A percentile compares a stretch with the other conserved stretches of the same genome.
Evolutionary conservation across 495 filamentous ascomycete species (phyloP).

Genomic region (Tuber umbilicatum): DNA sequence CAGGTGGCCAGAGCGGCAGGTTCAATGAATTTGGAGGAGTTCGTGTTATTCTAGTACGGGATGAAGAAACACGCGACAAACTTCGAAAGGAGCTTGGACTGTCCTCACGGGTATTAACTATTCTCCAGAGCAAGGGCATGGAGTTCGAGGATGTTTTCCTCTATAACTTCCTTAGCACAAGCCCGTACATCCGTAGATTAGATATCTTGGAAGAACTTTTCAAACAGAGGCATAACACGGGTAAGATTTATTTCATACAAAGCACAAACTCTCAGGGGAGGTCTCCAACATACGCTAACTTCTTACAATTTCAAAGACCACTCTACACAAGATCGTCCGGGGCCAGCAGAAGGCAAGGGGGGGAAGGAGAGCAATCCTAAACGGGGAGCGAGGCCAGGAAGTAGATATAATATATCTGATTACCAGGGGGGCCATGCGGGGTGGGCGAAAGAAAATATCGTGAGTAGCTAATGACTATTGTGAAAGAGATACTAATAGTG

Average conservation of each 20-base stretch:
- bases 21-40: constrained; percentile 45
- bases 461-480: not conserved
- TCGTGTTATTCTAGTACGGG: constrained; percentile 47
- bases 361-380: no score
- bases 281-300: constrained; percentile 6
- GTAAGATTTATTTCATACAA: not conserved
- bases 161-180: constrained; percentile 28
- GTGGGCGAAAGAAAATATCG: constrained; percentile 9
- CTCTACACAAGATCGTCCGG: no score
- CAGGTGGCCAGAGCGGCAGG: not conserved
- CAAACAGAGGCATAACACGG: not conserved
- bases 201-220: constrained; percentile 7
- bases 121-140: constrained; percentile 49
- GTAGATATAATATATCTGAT: not conserved
- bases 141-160: constrained; percentile 45
- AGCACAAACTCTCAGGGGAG: no score
- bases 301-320: not conserved
- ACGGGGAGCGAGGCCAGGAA: no score
- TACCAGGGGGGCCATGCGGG: not conserved
- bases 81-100: constrained; percentile 34
- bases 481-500: not conserved
- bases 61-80: constrained; percentile 25
- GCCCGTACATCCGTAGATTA: constrained; percentile 10
- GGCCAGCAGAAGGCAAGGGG: no score
- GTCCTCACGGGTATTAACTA: constrained; percentile 44